Conservation (phyloP, 495 filamentous ascomycete species). For the Penicillium daleae region DNA sequence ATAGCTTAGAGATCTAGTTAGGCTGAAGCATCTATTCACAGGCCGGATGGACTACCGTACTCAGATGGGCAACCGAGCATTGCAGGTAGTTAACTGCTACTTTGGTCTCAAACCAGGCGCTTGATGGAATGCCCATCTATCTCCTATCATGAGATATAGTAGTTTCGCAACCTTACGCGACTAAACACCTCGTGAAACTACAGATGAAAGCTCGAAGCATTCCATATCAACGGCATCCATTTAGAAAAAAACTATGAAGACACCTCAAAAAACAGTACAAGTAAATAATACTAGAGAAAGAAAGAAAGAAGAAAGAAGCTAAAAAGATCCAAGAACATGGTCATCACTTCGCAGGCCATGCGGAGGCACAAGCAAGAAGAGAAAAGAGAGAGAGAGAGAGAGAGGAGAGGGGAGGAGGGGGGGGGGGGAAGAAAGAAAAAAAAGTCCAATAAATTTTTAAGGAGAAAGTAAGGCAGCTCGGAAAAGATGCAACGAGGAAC, state of each 20-base stretch:
- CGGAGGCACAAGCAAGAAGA: constrained; percentile 23
- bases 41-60: no score
- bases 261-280: constrained; percentile 30
- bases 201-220: constrained; percentile 9
- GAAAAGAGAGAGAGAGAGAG: constrained; percentile 16
- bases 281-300: constrained; percentile 13
- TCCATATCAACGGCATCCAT: constrained; percentile 27
- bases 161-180: neutral
- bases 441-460: constrained; percentile 32
- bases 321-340: constrained; percentile 18
- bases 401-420: neutral
- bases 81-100: no score
- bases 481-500: constrained; percentile 25
- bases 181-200: neutral
- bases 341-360: constrained; percentile 30
- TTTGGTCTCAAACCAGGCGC: no score
- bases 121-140: no score
- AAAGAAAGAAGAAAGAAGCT: constrained; percentile 16
- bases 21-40: no score
- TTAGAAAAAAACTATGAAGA: constrained; percentile 12
- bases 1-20: no score
- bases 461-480: constrained; percentile 30
- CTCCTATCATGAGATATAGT: no score
- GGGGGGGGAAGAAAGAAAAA: neutral
- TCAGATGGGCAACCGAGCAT: no score